A percentile compares a stretch with the other conserved stretches of the same genome.
phyloP scores from a whole-genome alignment of 495 filamentous ascomycete genomes.

The Cudoniella acicularis region DNA sequence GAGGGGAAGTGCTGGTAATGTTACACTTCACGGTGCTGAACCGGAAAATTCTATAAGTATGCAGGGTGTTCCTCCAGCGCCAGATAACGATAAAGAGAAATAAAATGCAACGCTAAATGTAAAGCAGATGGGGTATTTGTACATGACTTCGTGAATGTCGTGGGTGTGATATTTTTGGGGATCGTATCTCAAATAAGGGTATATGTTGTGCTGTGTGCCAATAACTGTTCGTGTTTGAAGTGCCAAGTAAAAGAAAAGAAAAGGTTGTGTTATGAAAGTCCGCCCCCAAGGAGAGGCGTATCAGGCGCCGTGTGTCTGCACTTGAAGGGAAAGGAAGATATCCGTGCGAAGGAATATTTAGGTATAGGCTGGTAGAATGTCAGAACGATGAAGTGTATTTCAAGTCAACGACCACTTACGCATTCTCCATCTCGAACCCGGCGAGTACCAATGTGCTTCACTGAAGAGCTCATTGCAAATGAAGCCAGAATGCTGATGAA shows the following conservation, averaged over 20 bases:
- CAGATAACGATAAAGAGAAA: background rate
- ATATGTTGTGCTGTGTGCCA: background rate
- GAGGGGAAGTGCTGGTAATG: constrained; percentile 11
- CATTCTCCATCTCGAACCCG: too few relatives aligned
- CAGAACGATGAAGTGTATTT: background rate
- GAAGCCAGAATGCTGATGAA: constrained; percentile 12
- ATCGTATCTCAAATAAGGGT: too few relatives aligned
- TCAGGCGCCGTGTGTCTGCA: background rate
- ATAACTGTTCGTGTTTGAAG: too few relatives aligned
- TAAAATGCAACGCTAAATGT: background rate
- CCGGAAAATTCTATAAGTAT: background rate
- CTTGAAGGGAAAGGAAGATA: background rate
- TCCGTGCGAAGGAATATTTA: background rate
- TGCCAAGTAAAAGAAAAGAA: background rate
- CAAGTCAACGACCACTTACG: too few relatives aligned
- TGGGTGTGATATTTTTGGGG: background rate
- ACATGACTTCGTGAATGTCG: background rate
- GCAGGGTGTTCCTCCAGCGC: background rate
- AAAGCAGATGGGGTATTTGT: background rate
- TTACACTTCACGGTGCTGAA: background rate
- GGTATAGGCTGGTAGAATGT: background rate
- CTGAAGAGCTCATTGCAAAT: constrained; percentile 4
- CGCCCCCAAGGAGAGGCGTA: background rate
- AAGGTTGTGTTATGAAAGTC: background rate
- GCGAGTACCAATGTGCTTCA: constrained; percentile 1